Base-by-base conservation (phyloP, 2,329 filamentous ascomycete species). In the Cercospora brassicicola region DNA sequence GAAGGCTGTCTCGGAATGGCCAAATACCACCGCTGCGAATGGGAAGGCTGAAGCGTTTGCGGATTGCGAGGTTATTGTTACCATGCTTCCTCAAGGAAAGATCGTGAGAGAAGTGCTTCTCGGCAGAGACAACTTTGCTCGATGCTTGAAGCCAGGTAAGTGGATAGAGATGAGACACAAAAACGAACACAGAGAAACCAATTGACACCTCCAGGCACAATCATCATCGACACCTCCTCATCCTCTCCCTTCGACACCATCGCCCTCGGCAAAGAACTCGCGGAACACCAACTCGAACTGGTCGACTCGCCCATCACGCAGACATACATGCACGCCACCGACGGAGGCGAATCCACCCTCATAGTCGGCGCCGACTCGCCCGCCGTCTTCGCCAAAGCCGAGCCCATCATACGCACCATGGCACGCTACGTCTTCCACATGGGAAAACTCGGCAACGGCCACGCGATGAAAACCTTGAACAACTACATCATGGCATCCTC, bases 381-480 rank as follows among this genome's bases (percentile, higher is more conserved):
- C 2, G 68, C 71, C 15, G 73, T 73, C 6, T 75, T 76, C 31
- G 71, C 76, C 30, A 78, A 77, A 57, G 76, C 76, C 15, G 71
- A 77, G 61, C 77, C 78, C 1, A 73, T 80, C 4, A 72, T 80
- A 11, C 69, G 73, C 31, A 75, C 75, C 2, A 79, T 79, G 78
- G 76, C 76, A 28, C 69, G 70, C 11, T 78, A 79, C 60, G 73
- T 79, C 18, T 79, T 80, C 68, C 70, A 74, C 63, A 79, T 79
- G 77, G 78, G 78, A 2, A 70, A 73, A 4, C 67, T 79, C 2
- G 78, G 78, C 13, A 69, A 77, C 3, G 78, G 78, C 1, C 77
- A 79, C 61, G 78, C 74, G 6, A 79, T 78, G 77, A 79, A 79
- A 71, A 79, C 78, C 5, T 67, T 79, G 62, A 79, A 79, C 67